Evolutionary conservation across 495 filamentous ascomycete genomes (phyloP).

Genomic region (Thozetella sp.): DNA sequence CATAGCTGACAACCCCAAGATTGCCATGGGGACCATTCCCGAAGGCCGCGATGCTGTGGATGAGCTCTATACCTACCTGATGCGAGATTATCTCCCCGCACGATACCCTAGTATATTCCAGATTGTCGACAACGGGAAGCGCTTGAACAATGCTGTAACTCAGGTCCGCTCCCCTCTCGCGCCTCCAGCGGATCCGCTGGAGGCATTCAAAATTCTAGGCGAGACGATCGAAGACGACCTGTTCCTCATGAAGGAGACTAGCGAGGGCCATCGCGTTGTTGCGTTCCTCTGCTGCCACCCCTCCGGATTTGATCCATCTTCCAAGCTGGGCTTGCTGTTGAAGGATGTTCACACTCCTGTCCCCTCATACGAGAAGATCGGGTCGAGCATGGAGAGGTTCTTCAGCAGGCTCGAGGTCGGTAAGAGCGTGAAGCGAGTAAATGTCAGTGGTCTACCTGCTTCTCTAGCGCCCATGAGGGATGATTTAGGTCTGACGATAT

Average conservation of each 20-base stretch:
- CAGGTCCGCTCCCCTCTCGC: conserved; percentile 39
- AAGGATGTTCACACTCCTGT: conserved; percentile 72
- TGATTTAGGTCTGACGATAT: conserved; percentile 3
- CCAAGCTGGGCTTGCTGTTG: conserved; percentile 65
- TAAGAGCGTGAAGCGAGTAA: conserved; percentile 54
- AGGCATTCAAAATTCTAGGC: conserved; percentile 51
- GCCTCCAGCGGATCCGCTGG: conserved; percentile 19
- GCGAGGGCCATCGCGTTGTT: conserved; percentile 60
- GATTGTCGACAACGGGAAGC: conserved; percentile 20
- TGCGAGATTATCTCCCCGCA: conserved; percentile 62
- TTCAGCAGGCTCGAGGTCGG: conserved; percentile 61
- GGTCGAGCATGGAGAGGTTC: conserved; percentile 76
- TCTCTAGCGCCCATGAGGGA: not conserved
- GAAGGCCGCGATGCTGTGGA: conserved; percentile 49
- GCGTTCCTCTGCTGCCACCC: conserved; percentile 76
- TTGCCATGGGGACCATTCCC: conserved; percentile 45
- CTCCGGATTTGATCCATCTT: conserved; percentile 65
- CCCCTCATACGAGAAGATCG: conserved; percentile 73
- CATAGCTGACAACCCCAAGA: conserved; percentile 47
- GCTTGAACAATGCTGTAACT: conserved; percentile 49
- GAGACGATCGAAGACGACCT: conserved; percentile 75
- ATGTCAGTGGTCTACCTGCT: conserved; percentile 34
- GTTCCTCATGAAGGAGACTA: conserved; percentile 66
- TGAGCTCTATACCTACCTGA: conserved; percentile 69
- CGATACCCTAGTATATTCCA: conserved; percentile 68